Evolutionary conservation across 2,329 filamentous ascomycete species (phyloP).

Genomic region (Incumbomyces lentus): DNA sequence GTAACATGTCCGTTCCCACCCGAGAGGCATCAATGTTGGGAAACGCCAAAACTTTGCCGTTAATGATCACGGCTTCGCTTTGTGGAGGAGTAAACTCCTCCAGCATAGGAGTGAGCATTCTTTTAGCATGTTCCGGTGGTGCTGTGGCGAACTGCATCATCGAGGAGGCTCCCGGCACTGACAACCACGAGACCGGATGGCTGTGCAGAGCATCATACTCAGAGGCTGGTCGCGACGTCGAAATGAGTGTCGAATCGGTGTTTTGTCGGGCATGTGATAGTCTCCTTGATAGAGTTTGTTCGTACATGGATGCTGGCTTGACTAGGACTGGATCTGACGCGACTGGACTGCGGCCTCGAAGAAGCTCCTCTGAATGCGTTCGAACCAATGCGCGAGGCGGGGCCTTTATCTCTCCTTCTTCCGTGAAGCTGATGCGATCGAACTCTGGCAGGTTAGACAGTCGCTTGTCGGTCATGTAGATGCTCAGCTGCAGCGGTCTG

Average conservation of each 20-base stretch:
- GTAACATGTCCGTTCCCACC: neutral
- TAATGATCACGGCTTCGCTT: constrained; percentile 14
- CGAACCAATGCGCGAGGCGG: constrained; percentile 27
- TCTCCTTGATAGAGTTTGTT: constrained; percentile 5
- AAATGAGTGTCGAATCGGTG: constrained; percentile 14
- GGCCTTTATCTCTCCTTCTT: constrained; percentile 21
- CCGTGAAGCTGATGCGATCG: constrained; percentile 28
- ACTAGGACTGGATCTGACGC: constrained; percentile 10
- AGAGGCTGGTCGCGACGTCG: constrained; percentile 16
- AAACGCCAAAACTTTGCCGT: constrained; percentile 13
- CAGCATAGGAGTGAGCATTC: constrained; percentile 18
- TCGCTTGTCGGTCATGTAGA: constrained; percentile 34
- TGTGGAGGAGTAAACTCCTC: constrained; percentile 19
- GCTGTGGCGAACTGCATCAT: constrained; percentile 23
- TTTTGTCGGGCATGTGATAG: constrained; percentile 9
- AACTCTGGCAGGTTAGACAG: constrained; percentile 37
- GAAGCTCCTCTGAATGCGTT: constrained; percentile 18
- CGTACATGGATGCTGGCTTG: constrained; percentile 14
- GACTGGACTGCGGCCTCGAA: constrained; percentile 11
- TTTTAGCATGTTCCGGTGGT: constrained; percentile 13
- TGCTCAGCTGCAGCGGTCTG: constrained; percentile 37
- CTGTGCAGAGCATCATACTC: constrained; percentile 20
- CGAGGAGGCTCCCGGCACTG: constrained; percentile 17
- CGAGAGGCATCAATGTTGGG: constrained; percentile 8
- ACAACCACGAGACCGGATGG: constrained; percentile 21